phyloP scores from a whole-genome alignment of 805 yeast genomes.

The Saccharomycopsis babjevae region DNA sequence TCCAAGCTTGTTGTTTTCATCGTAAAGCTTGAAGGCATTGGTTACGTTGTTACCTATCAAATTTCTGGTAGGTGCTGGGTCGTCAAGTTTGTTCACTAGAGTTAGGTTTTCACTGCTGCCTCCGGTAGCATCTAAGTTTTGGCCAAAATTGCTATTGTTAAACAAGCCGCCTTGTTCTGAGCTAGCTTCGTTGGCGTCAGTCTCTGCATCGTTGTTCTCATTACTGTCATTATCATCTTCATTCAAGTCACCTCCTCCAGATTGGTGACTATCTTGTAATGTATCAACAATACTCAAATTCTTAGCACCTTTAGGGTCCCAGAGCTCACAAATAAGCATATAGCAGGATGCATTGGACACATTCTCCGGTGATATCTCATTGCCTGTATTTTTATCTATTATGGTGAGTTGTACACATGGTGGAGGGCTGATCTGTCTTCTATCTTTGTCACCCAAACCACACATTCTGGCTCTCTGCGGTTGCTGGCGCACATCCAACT shows the following conservation, averaged over 20 bases:
- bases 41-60: conserved; percentile 32
- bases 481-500: conserved; percentile 30
- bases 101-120: conserved; percentile 16
- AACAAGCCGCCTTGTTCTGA: background rate
- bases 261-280: conserved; percentile 14
- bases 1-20: conserved; percentile 27
- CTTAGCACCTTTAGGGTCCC: conserved; percentile 28
- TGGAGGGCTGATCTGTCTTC: conserved; percentile 28
- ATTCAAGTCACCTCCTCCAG: conserved; percentile 9
- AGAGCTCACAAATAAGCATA: conserved; percentile 32
- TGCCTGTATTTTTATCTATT: conserved; percentile 20
- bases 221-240: conserved; percentile 13
- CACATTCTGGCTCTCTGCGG: conserved; percentile 39
- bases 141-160: conserved; percentile 15
- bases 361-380: conserved; percentile 21
- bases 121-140: background rate
- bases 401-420: conserved; percentile 24
- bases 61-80: conserved; percentile 27
- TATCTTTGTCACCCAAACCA: conserved; percentile 34
- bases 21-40: conserved; percentile 30
- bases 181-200: background rate
- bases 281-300: conserved; percentile 19
- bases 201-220: background rate
- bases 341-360: conserved; percentile 27
- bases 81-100: conserved; percentile 17